Evolutionary conservation across 2,329 filamentous ascomycete species (phyloP).

Genomic region (Alternaria postmessia): DNA sequence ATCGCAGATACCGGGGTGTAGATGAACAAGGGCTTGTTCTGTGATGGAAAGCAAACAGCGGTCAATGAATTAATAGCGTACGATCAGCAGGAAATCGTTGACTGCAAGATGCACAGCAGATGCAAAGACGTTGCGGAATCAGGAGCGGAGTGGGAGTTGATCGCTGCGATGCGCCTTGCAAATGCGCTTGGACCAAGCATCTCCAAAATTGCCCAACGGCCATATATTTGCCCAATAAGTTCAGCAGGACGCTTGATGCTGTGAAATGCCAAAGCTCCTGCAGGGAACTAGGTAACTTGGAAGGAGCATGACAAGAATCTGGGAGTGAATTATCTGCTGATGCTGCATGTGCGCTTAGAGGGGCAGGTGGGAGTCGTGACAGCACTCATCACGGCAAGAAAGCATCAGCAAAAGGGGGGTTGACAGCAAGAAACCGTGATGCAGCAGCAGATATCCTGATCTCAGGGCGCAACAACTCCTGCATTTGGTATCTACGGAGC

Average conservation of each 20-base stretch:
- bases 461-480: not conserved
- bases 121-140: constrained; percentile 18
- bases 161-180: constrained; percentile 18
- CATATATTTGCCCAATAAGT: constrained; percentile 10
- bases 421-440: not conserved
- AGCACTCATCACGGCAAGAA: not conserved
- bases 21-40: not conserved
- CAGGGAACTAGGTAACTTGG: not conserved
- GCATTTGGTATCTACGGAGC: constrained; percentile 18
- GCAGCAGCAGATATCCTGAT: not conserved
- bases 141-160: constrained; percentile 14
- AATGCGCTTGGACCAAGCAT: constrained; percentile 19
- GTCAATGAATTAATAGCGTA: not conserved
- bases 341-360: not conserved
- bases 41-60: no score
- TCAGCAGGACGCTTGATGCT: not conserved
- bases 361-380: not conserved
- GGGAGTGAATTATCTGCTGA: not conserved
- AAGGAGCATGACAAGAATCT: not conserved
- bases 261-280: not conserved
- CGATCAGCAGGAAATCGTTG: not conserved
- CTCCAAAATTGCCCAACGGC: constrained; percentile 16
- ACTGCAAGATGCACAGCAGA: constrained; percentile 2
- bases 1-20: not conserved
- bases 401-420: not conserved